These are phyloP conservation scores for Hymenoscyphus occultus DNA, from an alignment of 2,329 filamentous ascomycete species.

Conservation along the genomic window DNA sequence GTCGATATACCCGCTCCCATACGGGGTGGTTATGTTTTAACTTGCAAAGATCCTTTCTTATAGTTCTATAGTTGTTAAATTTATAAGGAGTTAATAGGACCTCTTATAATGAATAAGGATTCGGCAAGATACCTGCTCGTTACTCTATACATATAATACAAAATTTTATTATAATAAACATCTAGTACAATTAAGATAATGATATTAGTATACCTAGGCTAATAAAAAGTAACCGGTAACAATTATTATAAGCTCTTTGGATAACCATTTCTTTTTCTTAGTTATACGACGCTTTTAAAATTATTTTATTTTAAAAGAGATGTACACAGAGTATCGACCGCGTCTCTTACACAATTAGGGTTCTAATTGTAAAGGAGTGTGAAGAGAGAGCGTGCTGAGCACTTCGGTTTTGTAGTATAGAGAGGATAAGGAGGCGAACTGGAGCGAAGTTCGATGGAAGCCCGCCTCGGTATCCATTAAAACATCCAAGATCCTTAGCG, in stretches of 20 bases:
- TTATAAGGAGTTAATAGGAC: slow-evolving; percentile 38
- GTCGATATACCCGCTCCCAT: no score
- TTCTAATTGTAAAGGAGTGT: slow-evolving; percentile 4
- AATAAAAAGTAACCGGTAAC: no score
- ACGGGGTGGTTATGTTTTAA: slow-evolving; percentile 48
- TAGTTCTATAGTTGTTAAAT: slow-evolving; percentile 45
- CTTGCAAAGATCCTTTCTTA: slow-evolving; percentile 42
- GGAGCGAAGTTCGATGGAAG: slow-evolving; percentile 32
- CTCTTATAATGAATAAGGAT: slow-evolving; percentile 50
- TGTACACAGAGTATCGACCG: no score
- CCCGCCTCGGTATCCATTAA: slow-evolving; percentile 4
- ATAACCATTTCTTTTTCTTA: no score
- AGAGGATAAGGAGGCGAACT: slow-evolving; percentile 39
- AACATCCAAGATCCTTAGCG: neutral
- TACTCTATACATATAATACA: no score
- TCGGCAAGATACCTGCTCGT: slow-evolving; percentile 18
- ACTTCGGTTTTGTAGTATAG: slow-evolving; percentile 36
- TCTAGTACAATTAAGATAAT: no score
- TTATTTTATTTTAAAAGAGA: no score
- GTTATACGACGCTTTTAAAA: no score
- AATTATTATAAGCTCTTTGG: no score
- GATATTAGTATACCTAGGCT: no score
- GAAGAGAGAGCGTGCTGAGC: neutral
- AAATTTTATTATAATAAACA: no score
- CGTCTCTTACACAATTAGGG: slow-evolving; percentile 37